Evolutionary conservation across 352 stramenopile genomes (phyloP).

Genomic region (Phytophthora pisi): DNA sequence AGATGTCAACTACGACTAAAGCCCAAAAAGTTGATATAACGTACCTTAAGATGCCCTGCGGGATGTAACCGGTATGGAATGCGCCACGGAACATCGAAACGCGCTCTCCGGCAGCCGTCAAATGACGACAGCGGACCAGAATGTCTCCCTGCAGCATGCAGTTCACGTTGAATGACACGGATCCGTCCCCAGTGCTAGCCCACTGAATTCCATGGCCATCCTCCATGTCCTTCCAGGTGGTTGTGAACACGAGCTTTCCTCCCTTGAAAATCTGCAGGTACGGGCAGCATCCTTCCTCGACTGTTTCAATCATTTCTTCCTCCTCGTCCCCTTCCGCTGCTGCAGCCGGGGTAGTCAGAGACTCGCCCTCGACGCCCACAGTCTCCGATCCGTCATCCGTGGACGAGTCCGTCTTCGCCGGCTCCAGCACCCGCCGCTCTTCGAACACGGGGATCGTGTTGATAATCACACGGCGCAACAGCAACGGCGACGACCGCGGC

Average conservation of each 20-base stretch:
- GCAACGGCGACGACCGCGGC: constrained; percentile 92
- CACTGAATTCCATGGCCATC: constrained; percentile 92
- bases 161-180: constrained; percentile 94
- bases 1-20: constrained; percentile 1
- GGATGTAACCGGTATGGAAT: constrained; percentile 99
- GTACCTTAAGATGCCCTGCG: constrained; percentile 93
- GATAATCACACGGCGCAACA: constrained; percentile 97
- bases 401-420: constrained; percentile 47
- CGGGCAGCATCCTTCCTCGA: constrained; percentile 93
- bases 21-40: constrained; percentile 1
- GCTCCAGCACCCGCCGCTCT: constrained; percentile 61
- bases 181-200: constrained; percentile 86
- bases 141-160: constrained; percentile 98
- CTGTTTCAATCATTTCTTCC: constrained; percentile 61
- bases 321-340: constrained; percentile 33
- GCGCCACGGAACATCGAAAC: constrained; percentile 97
- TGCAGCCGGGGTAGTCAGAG: constrained; percentile 19
- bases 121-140: constrained; percentile 95
- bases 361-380: constrained; percentile 38
- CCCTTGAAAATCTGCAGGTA: constrained; percentile 99
- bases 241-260: constrained; percentile 96
- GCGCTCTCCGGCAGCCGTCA: constrained; percentile 88
- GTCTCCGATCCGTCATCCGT: constrained; percentile 33
- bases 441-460: constrained; percentile 93
- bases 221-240: constrained; percentile 88